These are phyloP conservation scores for Flammula alnicola DNA, from an alignment of 1,284 basidiomycete species.

Conservation along the genomic window DNA sequence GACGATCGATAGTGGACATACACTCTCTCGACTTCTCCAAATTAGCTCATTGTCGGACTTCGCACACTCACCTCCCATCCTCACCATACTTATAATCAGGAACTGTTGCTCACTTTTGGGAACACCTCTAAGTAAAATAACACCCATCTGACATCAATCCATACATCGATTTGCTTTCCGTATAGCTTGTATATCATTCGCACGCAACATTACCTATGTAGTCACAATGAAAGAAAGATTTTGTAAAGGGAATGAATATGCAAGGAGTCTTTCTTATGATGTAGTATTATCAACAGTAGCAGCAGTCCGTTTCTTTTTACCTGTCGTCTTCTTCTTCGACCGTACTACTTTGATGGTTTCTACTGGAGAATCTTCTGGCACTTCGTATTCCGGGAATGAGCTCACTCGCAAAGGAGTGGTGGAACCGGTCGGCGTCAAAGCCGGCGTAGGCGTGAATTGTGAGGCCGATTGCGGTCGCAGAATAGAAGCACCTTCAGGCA, in stretches of 20 bases:
- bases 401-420: slow-evolving; percentile 44
- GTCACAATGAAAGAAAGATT: slow-evolving; percentile 11
- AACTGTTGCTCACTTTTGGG: slow-evolving; percentile 6
- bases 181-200: slow-evolving; percentile 33
- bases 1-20: slow-evolving; percentile 47
- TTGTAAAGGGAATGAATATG: slow-evolving; percentile 9
- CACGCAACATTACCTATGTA: slow-evolving; percentile 13
- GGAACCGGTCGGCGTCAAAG: slow-evolving; percentile 18
- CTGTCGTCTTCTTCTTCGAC: slow-evolving; percentile 68
- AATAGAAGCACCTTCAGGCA: slow-evolving; percentile 67
- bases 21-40: not conserved
- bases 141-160: slow-evolving; percentile 21
- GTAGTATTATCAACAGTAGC: slow-evolving; percentile 6
- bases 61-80: slow-evolving; percentile 8
- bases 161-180: slow-evolving; percentile 25
- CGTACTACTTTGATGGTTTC: slow-evolving; percentile 77
- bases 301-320: slow-evolving; percentile 64
- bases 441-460: slow-evolving; percentile 23
- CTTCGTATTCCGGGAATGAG: slow-evolving; percentile 66
- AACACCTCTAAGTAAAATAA: slow-evolving; percentile 9
- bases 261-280: slow-evolving; percentile 7
- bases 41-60: slow-evolving; percentile 8
- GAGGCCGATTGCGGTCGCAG: slow-evolving; percentile 24
- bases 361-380: slow-evolving; percentile 57
- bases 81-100: not conserved